Base-by-base conservation (phyloP, 2,329 filamentous ascomycete species). In the Allantophomopsis lycopodina region DNA sequence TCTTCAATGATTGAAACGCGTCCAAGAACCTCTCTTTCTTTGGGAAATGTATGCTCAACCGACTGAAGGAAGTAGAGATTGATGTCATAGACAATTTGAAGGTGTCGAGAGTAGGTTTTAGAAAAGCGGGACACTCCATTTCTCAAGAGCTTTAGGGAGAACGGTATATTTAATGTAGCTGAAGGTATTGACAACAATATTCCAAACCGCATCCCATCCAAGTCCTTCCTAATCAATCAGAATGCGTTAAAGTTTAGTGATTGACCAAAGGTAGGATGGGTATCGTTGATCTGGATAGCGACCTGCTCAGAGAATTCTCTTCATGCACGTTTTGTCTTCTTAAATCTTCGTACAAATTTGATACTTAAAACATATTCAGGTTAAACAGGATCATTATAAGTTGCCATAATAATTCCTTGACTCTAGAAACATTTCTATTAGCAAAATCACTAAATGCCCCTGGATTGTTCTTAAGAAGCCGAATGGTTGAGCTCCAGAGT, bases 131-230 rank as follows among this genome's bases (percentile, higher is more conserved):
- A 98, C 89, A 2, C 89, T 88, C 91, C 91, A 98, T 65, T 96
- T 98, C 73, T 98, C 91, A 36, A 96, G 66, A 18, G 91, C 91
- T 61, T 98, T 91, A 0, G 91, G 89, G 38, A 98, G 77, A 40
- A 98, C 91, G 0, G 91, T 98, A 63, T 98, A 91, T 63, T 98
- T 98, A 47, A 91, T 96, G 66, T 98, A 98, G 47, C 89, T 86
- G 55, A 98, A 98, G 30, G 73, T 86, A 43, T 68, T 66, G 18
- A 70, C 75, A 21, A 87, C 82, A 49, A 87, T 91, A 38, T 66
- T 69, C 91, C 91, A 98, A 2, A 88, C 88, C 49, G 83, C 74
- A 49, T 94, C 83, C 91, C 91, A 98, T 16, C 89, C 82, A 5
- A 98, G 73, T 5, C 86, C 85, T 63, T 98, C 91, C 7, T 81